These are phyloP conservation scores for Rhizophora apiculata DNA, from an alignment of 345 rosid species.

Conservation along the genomic window DNA sequence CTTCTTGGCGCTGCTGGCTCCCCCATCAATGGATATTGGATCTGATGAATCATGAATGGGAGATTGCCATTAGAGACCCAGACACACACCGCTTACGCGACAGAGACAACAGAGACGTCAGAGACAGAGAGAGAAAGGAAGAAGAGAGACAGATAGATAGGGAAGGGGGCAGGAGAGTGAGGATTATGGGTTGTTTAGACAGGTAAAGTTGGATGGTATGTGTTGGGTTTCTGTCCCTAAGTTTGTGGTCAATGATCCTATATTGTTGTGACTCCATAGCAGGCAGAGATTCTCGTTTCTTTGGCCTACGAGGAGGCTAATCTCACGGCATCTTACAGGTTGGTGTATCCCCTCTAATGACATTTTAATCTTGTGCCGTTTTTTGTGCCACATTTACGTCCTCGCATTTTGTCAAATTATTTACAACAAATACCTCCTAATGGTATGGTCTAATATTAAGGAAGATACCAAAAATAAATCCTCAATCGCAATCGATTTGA, in stretches of 20 bases:
- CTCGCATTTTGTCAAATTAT: no score
- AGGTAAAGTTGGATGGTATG: constrained; percentile 11
- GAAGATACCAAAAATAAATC: no score
- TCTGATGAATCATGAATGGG: constrained; percentile 22
- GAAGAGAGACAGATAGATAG: not conserved
- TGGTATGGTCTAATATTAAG: no score
- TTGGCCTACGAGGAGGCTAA: no score
- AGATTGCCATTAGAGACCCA: constrained; percentile 24
- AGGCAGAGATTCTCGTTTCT: no score
- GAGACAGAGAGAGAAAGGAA: constrained; percentile 4
- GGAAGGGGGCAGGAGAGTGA: constrained; percentile 3
- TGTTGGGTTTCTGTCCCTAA: not conserved
- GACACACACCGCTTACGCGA: not conserved
- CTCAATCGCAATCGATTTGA: no score
- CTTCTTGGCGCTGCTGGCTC: constrained; percentile 39
- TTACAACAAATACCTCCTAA: no score
- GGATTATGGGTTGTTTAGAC: constrained; percentile 1
- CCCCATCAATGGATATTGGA: constrained; percentile 47
- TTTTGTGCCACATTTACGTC: no score
- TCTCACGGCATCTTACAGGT: no score
- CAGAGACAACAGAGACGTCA: not conserved
- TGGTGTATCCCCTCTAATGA: no score
- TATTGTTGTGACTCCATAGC: not conserved
- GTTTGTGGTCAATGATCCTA: constrained; percentile 15
- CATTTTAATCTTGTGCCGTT: no score